Base-by-base conservation (phyloP, 2,329 filamentous ascomycete genomes). In the Diplocarpon mali region DNA sequence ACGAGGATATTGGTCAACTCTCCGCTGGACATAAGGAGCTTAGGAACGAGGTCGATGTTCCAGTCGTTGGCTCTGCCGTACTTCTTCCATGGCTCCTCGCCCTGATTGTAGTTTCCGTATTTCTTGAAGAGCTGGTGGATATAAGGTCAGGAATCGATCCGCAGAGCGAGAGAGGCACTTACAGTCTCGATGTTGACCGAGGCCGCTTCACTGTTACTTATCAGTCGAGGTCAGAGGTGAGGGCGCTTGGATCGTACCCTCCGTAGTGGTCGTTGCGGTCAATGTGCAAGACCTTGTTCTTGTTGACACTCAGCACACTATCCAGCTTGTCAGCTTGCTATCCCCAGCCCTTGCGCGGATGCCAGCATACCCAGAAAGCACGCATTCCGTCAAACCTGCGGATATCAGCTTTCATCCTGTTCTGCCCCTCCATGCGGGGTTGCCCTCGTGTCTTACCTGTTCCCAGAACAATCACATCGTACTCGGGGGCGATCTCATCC, bases 31-130 rank as follows among this genome's bases (percentile, higher is more conserved):
- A 98, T 96, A 66, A 98, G 78, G 61, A 98, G 82, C 76, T 98
- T 98, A 57, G 92, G 90, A 39, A 98, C 89, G 50, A 98, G 77
- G 65, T 98, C 93, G 67, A 98, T 93, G 74, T 95, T 96, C 92
- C 92, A 98, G 76, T 96, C 90, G 70, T 95, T 95, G 64, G 81
- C 73, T 49, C 92, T 84, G 59, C 90, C 90, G 66, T 95, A 96
- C 69, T 95, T 89, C 74, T 93, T 90, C 92, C 92, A 96, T 55
- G 90, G 89, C 73, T 95, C 85, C 62, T 88, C 82, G 57, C 84
- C 85, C 51, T 75, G 65, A 48, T 69, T 65, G 64, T 79, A 85
- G 72, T 92, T 92, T 65, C 86, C 85, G 67, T 95, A 93, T 67
- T 89, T 93, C 73, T 92, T 94, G 78, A 94, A 96, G 59, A 98